Base-by-base conservation (phyloP, 2,329 filamentous ascomycete genomes). In the Hymenoscyphus infarciens region DNA sequence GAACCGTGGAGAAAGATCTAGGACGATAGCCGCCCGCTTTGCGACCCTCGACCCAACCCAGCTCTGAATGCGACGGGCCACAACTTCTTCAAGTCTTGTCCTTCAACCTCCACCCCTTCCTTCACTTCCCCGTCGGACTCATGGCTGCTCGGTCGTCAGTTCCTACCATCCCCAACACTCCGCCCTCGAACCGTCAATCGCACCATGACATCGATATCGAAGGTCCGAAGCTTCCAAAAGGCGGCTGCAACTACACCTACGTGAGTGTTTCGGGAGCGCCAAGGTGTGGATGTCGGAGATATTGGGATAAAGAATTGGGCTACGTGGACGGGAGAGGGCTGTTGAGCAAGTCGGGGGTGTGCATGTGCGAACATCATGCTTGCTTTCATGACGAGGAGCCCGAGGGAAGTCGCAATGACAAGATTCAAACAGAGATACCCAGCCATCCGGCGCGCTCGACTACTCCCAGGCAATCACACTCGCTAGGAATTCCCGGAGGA, bases 321-420 rank as follows among this genome's bases (percentile, higher is more conserved):
- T 35, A 22, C 60, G 55, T 19, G 45, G 55, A 39, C 59, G 56
- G 56, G 59, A 49, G 52, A 60, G 57, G 57, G 33, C 31, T 52
- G 29, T 55, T 33, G 53, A 57, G 52, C 39, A 59, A 62, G 61
- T 64, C 68, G 19, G 72, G 65, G 22, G 67, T 70, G 27, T 85
- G 82, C 72, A 78, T 81, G 61, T 85, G 82, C 68, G 80, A 80
- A 49, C 82, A 85, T 71, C 82, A 85, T 76, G 81, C 82, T 6
- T 84, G 82, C 72, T 84, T 80, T 70, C 82, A 85, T 74, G 73
- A 77, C 57, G 63, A 64, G 60, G 65, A 65, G 42, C 62, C 68
- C 35, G 62, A 64, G 58, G 63, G 52, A 54, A 25, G 16, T 15
- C 57, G 65, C 35, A 58, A 53, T 52, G 45, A 29, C 13, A 58